Conservation (phyloP, 1,284 basidiomycete species). For the Sparassis latifolia region DNA sequence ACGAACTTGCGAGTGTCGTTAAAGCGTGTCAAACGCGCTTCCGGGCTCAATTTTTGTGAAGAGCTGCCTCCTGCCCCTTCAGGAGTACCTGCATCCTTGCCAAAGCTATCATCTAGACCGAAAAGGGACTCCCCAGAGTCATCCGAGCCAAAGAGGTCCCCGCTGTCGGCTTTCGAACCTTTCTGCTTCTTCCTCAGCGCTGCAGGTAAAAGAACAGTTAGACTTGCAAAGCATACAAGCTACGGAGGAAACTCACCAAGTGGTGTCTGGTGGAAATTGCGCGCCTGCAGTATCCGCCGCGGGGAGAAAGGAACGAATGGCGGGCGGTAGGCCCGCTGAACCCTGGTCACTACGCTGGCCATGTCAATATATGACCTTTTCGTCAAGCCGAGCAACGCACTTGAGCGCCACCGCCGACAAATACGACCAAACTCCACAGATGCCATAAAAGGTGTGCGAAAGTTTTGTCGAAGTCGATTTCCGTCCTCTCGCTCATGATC, state of each 20-base stretch:
- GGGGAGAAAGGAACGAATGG: not conserved
- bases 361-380: not conserved
- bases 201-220: constrained; percentile 1
- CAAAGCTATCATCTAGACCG: constrained; percentile 5
- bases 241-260: constrained; percentile 1
- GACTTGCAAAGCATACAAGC: not conserved
- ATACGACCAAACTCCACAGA: not conserved
- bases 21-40: constrained; percentile 21
- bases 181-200: constrained; percentile 18
- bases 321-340: constrained; percentile 2
- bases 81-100: not conserved
- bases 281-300: not conserved
- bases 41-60: constrained; percentile 7
- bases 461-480: no score
- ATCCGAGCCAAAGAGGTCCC: constrained; percentile 17
- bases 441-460: no score
- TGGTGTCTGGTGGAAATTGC: constrained; percentile 8
- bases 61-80: not conserved
- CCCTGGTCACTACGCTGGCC: constrained; percentile 3
- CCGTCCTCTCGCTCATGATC: no score
- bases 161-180: constrained; percentile 4
- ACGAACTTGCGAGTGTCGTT: constrained; percentile 20
- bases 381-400: no score
- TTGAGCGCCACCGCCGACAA: constrained; percentile 1
- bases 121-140: constrained; percentile 8